Percentiles rank a stretch among this genome's conserved stretches.
phyloP scores from a whole-genome alignment of 2,329 filamentous ascomycete genomes.

The Harringtonia aguacate region DNA sequence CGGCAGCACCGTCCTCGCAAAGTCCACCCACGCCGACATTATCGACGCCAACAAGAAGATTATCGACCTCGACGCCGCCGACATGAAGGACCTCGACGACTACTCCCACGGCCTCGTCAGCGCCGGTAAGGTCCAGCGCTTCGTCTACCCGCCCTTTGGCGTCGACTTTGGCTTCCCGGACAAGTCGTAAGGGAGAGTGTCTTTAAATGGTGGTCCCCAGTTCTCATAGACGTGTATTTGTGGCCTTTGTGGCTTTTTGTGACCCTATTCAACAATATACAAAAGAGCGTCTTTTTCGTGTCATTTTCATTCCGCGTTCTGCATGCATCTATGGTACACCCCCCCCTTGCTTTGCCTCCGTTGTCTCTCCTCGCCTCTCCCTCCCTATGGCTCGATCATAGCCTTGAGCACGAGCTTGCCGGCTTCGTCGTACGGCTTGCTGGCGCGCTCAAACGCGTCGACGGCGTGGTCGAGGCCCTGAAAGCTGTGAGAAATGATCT shows the following conservation, averaged over 20 bases:
- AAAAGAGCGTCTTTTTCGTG: too few relatives aligned
- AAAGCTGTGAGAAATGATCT: conserved; percentile 62
- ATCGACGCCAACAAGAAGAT: conserved; percentile 62
- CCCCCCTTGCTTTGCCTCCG: too few relatives aligned
- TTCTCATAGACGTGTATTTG: too few relatives aligned
- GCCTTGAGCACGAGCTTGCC: conserved; percentile 68
- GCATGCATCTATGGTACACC: too few relatives aligned
- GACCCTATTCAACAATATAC: too few relatives aligned
- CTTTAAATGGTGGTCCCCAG: too few relatives aligned
- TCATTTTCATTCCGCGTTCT: too few relatives aligned
- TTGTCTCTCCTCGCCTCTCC: too few relatives aligned
- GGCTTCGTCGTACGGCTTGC: conserved; percentile 55
- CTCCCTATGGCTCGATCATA: conserved; percentile 34
- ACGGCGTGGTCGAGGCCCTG: conserved; percentile 50
- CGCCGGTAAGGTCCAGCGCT: conserved; percentile 45
- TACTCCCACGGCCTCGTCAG: conserved; percentile 40
- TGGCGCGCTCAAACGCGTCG: conserved; percentile 62
- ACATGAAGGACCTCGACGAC: conserved; percentile 44
- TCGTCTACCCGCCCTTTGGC: conserved; percentile 59
- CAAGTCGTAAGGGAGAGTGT: too few relatives aligned
- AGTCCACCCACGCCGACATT: conserved; percentile 57
- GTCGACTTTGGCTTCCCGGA: conserved; percentile 65
- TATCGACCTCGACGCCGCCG: conserved; percentile 52
- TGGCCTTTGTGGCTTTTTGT: too few relatives aligned
- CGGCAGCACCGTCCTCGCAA: conserved; percentile 61